Evolutionary conservation across 2,329 filamentous ascomycete species (phyloP).

Genomic region (Ustulina deusta): DNA sequence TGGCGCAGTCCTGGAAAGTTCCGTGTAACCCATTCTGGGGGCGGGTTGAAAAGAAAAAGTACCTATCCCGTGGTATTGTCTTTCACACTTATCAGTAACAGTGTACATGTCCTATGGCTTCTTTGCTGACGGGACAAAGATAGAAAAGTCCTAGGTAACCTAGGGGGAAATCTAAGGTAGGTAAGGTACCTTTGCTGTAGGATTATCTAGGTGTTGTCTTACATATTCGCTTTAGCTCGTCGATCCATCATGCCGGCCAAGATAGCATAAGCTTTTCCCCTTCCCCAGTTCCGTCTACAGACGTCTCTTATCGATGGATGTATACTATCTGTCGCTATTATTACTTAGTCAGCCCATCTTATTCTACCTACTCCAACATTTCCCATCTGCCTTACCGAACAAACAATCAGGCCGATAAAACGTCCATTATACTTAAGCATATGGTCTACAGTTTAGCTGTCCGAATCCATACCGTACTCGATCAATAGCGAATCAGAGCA

Average conservation of each 20-base stretch:
- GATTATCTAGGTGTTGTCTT: constrained; percentile 9
- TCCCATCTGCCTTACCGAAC: constrained; percentile 19
- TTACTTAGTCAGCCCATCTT: background rate
- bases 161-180: background rate
- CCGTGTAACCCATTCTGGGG: constrained; percentile 8
- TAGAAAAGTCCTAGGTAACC: no score
- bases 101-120: background rate
- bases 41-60: constrained; percentile 17
- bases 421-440: background rate
- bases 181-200: background rate
- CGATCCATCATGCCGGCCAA: constrained; percentile 23
- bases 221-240: constrained; percentile 2
- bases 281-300: constrained; percentile 4
- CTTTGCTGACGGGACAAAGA: background rate
- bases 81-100: background rate
- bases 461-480: constrained; percentile 8
- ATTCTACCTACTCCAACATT: background rate
- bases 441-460: constrained; percentile 12
- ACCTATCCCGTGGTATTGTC: background rate
- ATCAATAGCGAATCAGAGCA: background rate
- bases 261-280: constrained; percentile 26
- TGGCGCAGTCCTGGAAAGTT: background rate
- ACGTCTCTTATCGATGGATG: background rate
- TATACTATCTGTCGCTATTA: background rate
- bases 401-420: background rate